Conservation (phyloP, 495 filamentous ascomycete species). For the Pseudoneurospora amorphoporcata region DNA sequence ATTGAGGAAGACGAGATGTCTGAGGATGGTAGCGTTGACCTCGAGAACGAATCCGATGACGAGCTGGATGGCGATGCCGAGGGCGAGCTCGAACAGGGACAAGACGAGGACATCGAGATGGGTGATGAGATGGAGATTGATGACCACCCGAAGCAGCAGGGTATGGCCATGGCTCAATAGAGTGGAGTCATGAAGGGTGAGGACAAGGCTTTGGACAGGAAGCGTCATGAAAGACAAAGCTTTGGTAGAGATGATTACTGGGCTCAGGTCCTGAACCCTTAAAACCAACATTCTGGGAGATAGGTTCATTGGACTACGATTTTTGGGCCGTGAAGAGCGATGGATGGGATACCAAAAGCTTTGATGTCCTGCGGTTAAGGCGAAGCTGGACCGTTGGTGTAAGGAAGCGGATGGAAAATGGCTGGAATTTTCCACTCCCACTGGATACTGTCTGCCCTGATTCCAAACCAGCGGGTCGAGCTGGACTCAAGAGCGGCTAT, state of each 20-base stretch:
- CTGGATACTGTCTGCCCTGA: not conserved
- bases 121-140: slow-evolving; percentile 51
- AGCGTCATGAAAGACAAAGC: not conserved
- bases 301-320: not conserved
- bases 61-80: slow-evolving; percentile 75
- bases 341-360: not conserved
- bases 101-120: slow-evolving; percentile 66
- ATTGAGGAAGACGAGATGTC: slow-evolving; percentile 64
- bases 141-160: not conserved
- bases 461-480: not conserved
- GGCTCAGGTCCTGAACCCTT: not conserved
- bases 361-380: not conserved
- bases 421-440: not conserved
- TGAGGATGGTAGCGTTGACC: slow-evolving; percentile 86
- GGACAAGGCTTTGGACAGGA: not conserved
- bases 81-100: slow-evolving; percentile 49
- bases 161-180: slow-evolving; percentile 7
- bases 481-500: not conserved
- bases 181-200: not conserved
- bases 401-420: not conserved
- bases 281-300: not conserved
- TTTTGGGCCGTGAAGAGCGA: not conserved
- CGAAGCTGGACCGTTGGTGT: not conserved
- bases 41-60: slow-evolving; percentile 80
- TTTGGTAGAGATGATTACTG: not conserved